Percentiles rank a stretch among this genome's conserved stretches.
These are phyloP conservation scores for Klebsormidium nitens DNA, from an alignment of 139 green algal species.

Conservation along the genomic window DNA sequence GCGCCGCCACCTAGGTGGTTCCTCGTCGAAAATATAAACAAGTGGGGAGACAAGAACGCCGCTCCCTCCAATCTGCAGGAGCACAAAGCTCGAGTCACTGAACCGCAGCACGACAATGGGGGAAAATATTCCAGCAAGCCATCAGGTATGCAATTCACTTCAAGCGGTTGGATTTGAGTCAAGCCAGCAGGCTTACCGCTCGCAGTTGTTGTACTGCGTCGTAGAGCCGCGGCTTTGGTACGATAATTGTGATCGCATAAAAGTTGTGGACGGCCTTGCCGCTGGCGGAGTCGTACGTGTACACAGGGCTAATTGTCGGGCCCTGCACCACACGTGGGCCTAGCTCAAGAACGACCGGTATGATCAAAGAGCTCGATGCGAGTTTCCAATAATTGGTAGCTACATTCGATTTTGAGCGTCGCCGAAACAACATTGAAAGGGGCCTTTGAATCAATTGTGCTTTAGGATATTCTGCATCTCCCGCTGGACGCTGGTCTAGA, in stretches of 20 bases:
- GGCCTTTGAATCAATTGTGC: too few species aligned
- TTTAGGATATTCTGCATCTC: too few species aligned
- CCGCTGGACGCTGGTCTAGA: too few species aligned
- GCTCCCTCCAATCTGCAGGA: constrained; percentile 60
- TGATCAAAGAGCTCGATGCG: too few species aligned
- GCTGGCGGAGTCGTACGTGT: constrained; percentile 29
- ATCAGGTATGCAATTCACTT: neutral
- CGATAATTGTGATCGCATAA: constrained; percentile 34
- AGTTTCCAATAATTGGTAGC: too few species aligned
- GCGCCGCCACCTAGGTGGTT: constrained; percentile 73
- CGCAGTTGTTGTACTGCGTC: constrained; percentile 74
- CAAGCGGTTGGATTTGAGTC: too few species aligned
- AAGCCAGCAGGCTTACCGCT: constrained; percentile 10
- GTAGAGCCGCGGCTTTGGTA: constrained; percentile 86
- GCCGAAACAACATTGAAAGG: too few species aligned
- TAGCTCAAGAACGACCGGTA: too few species aligned
- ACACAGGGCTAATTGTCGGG: constrained; percentile 83
- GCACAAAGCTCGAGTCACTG: constrained; percentile 9
- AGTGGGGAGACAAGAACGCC: constrained; percentile 94
- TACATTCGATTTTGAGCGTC: too few species aligned
- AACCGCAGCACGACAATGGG: neutral
- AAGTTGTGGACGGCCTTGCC: neutral
- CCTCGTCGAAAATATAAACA: constrained; percentile 99
- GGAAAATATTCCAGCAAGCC: neutral
- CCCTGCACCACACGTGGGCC: too few species aligned